phyloP scores from a whole-genome alignment of 169 alveolate genomes.

The Eimeria brunetti region DNA sequence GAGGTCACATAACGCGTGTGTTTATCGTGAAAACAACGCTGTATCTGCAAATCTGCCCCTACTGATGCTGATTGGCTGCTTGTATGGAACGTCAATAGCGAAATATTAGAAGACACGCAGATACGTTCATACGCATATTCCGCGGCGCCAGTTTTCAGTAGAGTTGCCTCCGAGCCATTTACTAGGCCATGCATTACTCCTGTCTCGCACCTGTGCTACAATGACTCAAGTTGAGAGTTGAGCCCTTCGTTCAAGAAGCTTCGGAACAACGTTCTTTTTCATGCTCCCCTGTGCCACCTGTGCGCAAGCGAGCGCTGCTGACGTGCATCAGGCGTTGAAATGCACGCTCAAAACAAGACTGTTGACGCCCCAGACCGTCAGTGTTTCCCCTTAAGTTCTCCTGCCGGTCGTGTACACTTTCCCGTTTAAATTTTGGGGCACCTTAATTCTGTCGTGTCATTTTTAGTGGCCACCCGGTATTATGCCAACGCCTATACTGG shows the following conservation, averaged over 20 bases:
- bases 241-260: neutral
- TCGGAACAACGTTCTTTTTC: neutral
- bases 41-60: neutral
- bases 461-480: too few relatives aligned
- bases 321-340: neutral
- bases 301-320: neutral
- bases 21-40: neutral
- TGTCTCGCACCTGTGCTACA: too few relatives aligned
- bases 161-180: neutral
- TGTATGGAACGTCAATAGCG: neutral
- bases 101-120: neutral
- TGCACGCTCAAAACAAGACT: neutral
- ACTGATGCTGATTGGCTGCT: neutral
- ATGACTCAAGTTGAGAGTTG: neutral
- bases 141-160: neutral
- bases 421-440: neutral
- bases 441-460: too few relatives aligned
- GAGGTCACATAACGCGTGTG: neutral
- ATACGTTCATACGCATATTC: neutral
- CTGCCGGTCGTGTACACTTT: neutral
- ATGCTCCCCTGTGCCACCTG: neutral
- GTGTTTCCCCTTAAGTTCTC: neutral
- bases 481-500: too few relatives aligned
- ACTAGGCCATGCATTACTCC: neutral
- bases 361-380: neutral